Base-by-base conservation (phyloP, 345 rosid species). In the Hevea brasiliensis region DNA sequence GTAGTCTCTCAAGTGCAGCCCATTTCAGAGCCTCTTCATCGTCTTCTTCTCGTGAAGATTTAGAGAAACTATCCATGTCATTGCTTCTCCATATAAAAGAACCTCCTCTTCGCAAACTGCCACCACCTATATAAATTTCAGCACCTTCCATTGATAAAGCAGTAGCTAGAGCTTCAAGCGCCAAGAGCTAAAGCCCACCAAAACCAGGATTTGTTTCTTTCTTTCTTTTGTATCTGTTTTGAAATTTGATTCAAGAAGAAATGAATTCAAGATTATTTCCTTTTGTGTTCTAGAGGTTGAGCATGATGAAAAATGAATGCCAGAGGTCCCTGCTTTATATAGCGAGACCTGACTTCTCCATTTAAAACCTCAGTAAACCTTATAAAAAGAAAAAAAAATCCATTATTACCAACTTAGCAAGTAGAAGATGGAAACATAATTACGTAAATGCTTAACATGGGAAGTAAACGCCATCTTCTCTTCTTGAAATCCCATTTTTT, bases 1-100 rank as follows among this genome's bases (percentile, higher is more conserved):
- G 90, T n/a, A 87, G 74, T 66, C 73, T 85, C 81, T 85, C 83
- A 13, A 85, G 73, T 0, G 84, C 87, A 4, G 90, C 90, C 88
- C 90, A 87, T 59, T 74, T 73, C 0, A 87, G 72, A 37, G 85
- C 88, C 60, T 87, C 87, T 68, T 87, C 90, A 1, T 44, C 88
- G 0, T 83, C 85, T 44, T 81, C 76, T 9, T 71, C 40, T 23
- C n/a, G n/a, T 37, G 65, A 65, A 7, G 75, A 76, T 7, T 1
- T 51, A 5, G 75, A 65, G 41, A 44, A 78, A 35, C 40, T 67
- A 4, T 74, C 74, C 32, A n/a, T 11, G 3, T 26, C 24, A 48
- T 2, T 65, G 55, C 41, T 47, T 17, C 71, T 74, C 77, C 77
- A 63, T 7, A 59, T 20, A 6, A 47, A 57, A 57, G 74, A 47